Evolutionary conservation across 306 rosid genomes (phyloP).

Genomic region (Inga oerstediana): DNA sequence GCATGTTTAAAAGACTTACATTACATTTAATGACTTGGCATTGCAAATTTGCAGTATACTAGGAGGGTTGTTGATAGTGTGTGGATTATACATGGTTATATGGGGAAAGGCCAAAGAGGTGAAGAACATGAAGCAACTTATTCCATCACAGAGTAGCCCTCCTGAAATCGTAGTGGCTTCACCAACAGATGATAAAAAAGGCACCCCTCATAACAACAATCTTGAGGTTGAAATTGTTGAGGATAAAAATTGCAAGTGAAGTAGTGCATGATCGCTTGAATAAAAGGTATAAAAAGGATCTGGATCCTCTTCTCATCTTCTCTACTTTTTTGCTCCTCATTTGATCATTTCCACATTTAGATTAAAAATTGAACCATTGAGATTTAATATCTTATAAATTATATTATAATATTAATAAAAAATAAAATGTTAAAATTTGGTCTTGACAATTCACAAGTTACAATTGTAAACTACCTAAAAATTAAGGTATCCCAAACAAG

Average conservation of each 20-base stretch:
- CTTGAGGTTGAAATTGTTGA: neutral
- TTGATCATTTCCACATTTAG: too few species aligned
- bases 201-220: neutral
- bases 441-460: too few species aligned
- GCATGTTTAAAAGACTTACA: neutral
- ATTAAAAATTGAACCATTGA: too few species aligned
- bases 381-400: too few species aligned
- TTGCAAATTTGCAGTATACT: neutral
- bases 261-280: neutral
- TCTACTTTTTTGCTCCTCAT: too few species aligned
- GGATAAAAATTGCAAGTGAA: neutral
- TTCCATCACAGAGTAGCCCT: neutral
- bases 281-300: neutral
- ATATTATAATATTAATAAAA: too few species aligned
- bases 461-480: too few species aligned
- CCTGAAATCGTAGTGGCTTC: neutral
- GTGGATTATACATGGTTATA: conserved; percentile 34
- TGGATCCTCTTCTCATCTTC: too few species aligned
- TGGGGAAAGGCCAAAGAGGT: conserved; percentile 44
- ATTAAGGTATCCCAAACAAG: too few species aligned
- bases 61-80: conserved; percentile 30
- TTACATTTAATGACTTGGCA: neutral
- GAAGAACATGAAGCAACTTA: neutral
- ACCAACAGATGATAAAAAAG: neutral
- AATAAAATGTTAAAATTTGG: too few species aligned